Percentiles rank a stretch among this genome's conserved stretches.
Evolutionary conservation across 2,329 filamentous ascomycete genomes (phyloP).

Genomic region (Pestalotiopsis sp.): DNA sequence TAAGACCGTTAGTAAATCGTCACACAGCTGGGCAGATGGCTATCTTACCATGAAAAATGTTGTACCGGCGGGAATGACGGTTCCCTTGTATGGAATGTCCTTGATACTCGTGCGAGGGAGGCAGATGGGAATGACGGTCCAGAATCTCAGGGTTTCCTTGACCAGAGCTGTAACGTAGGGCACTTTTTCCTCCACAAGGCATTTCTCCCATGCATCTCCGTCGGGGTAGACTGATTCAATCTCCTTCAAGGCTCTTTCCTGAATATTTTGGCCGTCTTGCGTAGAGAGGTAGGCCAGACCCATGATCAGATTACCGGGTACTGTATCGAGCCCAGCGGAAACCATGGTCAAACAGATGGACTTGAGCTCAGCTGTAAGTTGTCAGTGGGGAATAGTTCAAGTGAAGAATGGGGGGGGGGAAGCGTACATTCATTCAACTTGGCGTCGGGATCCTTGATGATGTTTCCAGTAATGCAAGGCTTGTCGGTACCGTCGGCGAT

Average conservation of each 20-base stretch:
- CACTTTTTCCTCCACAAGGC: constrained; percentile 32
- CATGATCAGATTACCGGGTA: constrained; percentile 30
- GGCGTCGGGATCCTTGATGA: constrained; percentile 65
- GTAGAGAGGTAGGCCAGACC: constrained; percentile 9
- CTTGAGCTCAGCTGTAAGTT: constrained; percentile 52
- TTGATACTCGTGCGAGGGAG: constrained; percentile 74
- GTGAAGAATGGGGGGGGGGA: no score
- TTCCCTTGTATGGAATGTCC: constrained; percentile 69
- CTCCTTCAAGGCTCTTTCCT: constrained; percentile 59
- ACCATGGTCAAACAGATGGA: constrained; percentile 71
- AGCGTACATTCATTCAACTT: constrained; percentile 53
- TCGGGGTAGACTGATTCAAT: constrained; percentile 57
- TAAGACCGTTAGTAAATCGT: not conserved
- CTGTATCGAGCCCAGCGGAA: constrained; percentile 67
- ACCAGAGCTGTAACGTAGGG: constrained; percentile 77
- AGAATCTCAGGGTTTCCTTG: constrained; percentile 79
- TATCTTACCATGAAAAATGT: constrained; percentile 70
- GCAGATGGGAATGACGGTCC: constrained; percentile 79
- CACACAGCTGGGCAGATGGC: not conserved
- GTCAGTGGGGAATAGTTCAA: not conserved
- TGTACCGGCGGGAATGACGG: constrained; percentile 72
- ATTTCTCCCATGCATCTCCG: constrained; percentile 12
- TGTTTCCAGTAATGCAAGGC: constrained; percentile 69
- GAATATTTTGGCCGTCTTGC: constrained; percentile 64
- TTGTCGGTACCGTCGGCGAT: constrained; percentile 63